Evolutionary conservation across 176 grass and related monocot genomes (phyloP), one percentile per base, ranked within the genome.

Genomic region (Oryza glaberrima): DNA sequence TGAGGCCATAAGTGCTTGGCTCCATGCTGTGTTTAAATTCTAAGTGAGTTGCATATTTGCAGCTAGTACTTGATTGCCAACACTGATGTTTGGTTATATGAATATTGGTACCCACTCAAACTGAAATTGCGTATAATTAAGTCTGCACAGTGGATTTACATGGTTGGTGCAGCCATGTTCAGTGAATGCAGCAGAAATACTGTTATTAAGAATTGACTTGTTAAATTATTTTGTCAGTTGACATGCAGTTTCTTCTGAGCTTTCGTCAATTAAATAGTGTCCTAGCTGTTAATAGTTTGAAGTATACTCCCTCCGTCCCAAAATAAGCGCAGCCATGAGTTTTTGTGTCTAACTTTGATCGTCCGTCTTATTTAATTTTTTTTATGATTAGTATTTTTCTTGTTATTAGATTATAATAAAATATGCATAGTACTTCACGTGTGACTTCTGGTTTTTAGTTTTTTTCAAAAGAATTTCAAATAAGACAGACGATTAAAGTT

Each of bases 1-100:
- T 28, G 28, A 28, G 28, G 28, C 28, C 28, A 28, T 22, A 67
- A 48, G 63, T 32, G 14, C 20, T 9, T 70, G 47, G 19, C 36
- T 69, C 34, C 20, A 26, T 17, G 11, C 19, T 71, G n/a, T 72
- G n/a, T 61, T 72, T 16, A 77, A 77, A 77, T 77, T 15, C 65
- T 3, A 65, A 17, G 7, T 60, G 11, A 85, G 41, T 20, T 47
- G 81, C 54, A 58, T 20, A 20, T 20, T 30, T 47, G 81, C 54
- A 32, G 41, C 40, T 73, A 73, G 20, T 65, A 47, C 45, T 41
- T 82, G 36, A 17, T 66, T 45, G 22, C 77, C 40, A 69, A 23
- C 26, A 69, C 28, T 69, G 28, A 49, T 28, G 14, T 52, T 67
- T 34, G 32, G 16, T 68, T 36, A 51, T 68, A 76, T 54, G 61